Conservation (phyloP, 768 basidiomycete genomes). For the Crassisporium funariophilum region DNA sequence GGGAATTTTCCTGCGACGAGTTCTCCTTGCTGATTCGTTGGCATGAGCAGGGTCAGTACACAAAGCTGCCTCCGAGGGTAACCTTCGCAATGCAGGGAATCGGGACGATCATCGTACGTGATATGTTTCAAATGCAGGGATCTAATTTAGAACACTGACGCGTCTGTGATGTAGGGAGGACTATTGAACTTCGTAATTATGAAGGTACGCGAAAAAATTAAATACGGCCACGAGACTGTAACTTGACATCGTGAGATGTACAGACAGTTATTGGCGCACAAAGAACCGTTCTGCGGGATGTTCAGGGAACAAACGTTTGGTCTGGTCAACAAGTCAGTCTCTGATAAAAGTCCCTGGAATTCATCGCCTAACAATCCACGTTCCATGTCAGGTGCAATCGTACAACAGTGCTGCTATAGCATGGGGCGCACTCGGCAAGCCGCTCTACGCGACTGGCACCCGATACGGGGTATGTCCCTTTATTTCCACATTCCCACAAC, state of each 20-base stretch:
- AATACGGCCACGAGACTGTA: not conserved
- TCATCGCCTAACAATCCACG: not conserved
- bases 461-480: constrained; percentile 41
- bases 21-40: too few relatives aligned
- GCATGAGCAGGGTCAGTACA: constrained; percentile 35
- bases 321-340: constrained; percentile 48
- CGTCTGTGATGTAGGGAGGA: constrained; percentile 35
- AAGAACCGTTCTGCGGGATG: constrained; percentile 40
- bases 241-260: not conserved
- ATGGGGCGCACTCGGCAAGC: constrained; percentile 56
- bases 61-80: constrained; percentile 61
- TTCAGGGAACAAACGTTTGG: constrained; percentile 57
- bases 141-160: too few relatives aligned
- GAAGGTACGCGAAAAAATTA: constrained; percentile 36
- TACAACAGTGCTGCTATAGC: constrained; percentile 56
- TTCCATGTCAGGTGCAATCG: constrained; percentile 35
- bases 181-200: constrained; percentile 54
- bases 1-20: not conserved
- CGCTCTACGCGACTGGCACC: constrained; percentile 44
- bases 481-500: constrained; percentile 16
- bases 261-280: constrained; percentile 34
- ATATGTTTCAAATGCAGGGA: too few relatives aligned
- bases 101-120: constrained; percentile 51
- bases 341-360: not conserved
- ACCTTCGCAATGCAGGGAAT: constrained; percentile 55